Conservation (phyloP, 768 basidiomycete genomes). For the Kwoniella sp. region DNA sequence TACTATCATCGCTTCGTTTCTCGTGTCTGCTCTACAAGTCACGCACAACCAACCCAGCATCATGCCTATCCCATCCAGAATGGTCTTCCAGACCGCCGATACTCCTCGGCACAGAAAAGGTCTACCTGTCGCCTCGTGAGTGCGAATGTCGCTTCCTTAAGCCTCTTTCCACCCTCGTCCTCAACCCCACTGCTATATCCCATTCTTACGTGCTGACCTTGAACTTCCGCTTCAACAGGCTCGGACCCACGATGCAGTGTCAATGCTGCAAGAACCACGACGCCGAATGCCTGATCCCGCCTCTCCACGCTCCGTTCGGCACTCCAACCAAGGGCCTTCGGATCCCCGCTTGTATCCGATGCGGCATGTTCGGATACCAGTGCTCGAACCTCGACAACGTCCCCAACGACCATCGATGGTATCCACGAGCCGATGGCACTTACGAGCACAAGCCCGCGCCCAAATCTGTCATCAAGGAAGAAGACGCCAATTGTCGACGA, state of each 20-base stretch:
- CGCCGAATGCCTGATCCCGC: neutral
- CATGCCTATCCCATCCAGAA: no score
- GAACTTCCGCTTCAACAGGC: no score
- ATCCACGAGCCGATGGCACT: neutral
- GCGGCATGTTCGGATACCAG: neutral
- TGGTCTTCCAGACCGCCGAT: no score
- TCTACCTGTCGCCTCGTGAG: no score
- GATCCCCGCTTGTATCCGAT: neutral
- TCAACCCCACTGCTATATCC: no score
- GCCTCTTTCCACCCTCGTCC: no score
- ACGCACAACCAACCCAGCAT: no score
- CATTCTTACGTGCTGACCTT: no score
- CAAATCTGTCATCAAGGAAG: neutral
- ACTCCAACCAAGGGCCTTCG: neutral
- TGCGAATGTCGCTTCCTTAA: no score
- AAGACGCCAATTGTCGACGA: neutral
- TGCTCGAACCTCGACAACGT: neutral
- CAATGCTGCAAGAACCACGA: constrained; percentile 1
- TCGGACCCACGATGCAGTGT: neutral
- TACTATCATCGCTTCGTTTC: no score
- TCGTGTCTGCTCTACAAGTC: no score
- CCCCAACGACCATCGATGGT: constrained; percentile 1
- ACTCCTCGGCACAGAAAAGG: no score
- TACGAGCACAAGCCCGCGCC: neutral
- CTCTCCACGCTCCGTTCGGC: neutral